These are phyloP conservation scores for Moringa oleifera DNA, from an alignment of 345 rosid species.

Conservation along the genomic window DNA sequence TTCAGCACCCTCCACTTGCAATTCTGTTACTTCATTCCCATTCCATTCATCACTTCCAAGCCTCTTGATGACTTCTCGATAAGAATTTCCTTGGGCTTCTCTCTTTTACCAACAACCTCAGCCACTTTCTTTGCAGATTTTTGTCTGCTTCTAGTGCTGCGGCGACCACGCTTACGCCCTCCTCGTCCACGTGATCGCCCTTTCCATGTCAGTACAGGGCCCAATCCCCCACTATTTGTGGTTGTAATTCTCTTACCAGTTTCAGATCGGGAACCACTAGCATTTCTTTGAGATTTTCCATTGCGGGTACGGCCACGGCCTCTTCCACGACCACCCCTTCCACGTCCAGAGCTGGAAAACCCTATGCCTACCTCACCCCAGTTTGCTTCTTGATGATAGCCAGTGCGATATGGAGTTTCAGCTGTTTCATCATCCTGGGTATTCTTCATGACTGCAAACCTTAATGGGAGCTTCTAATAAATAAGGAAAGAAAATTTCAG, in stretches of 20 bases:
- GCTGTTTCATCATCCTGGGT: slow-evolving; percentile 22
- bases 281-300: slow-evolving; percentile 37
- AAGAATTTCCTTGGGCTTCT: slow-evolving; percentile 11
- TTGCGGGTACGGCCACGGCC: slow-evolving; percentile 37
- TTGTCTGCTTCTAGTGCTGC: slow-evolving; percentile 42
- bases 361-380: slow-evolving; percentile 39
- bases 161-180: slow-evolving; percentile 47
- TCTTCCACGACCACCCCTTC: slow-evolving; percentile 41
- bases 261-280: slow-evolving; percentile 28
- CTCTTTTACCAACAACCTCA: slow-evolving; percentile 22
- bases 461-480: slow-evolving; percentile 35
- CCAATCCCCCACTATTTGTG: slow-evolving; percentile 19
- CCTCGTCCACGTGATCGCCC: slow-evolving; percentile 41
- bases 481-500: not conserved
- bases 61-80: slow-evolving; percentile 19
- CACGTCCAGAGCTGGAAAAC: slow-evolving; percentile 30
- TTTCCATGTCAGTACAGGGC: slow-evolving; percentile 32
- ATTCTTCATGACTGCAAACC: slow-evolving; percentile 30
- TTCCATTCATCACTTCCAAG: slow-evolving; percentile 27
- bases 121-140: slow-evolving; percentile 39
- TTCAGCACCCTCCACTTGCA: slow-evolving; percentile 35
- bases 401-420: slow-evolving; percentile 26
- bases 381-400: slow-evolving; percentile 41
- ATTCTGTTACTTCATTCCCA: slow-evolving; percentile 28
- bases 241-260: slow-evolving; percentile 37